phyloP scores from a whole-genome alignment of 2,329 filamentous ascomycete genomes.

The Alternaria sp. region DNA sequence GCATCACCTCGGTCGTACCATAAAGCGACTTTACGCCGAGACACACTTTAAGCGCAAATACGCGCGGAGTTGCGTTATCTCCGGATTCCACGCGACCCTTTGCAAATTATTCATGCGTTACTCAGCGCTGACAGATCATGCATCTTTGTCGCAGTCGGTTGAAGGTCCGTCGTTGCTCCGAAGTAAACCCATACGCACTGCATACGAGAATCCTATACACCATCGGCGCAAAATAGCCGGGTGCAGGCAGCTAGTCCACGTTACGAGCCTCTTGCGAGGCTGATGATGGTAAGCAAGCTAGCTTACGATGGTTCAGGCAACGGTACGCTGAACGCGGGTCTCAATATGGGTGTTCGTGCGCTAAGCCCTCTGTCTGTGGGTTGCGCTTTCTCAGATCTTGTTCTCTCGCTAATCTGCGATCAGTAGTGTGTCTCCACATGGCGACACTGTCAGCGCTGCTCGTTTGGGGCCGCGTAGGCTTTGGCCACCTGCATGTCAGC shows the following conservation, averaged over 20 bases:
- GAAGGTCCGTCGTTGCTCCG: background rate
- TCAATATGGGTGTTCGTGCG: background rate
- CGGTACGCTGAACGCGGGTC: background rate
- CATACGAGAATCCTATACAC: background rate
- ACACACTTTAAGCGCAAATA: background rate
- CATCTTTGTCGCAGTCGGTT: background rate
- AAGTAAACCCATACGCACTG: background rate
- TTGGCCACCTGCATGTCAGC: conserved; percentile 4
- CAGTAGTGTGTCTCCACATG: conserved; percentile 7
- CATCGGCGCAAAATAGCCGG: background rate
- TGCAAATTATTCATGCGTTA: background rate
- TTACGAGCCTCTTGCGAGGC: background rate
- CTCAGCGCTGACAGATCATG: background rate
- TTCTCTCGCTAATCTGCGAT: conserved; percentile 22
- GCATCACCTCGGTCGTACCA: background rate
- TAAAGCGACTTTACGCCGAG: conserved; percentile 5
- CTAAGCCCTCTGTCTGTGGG: background rate
- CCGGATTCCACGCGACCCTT: background rate
- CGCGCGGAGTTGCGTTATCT: background rate
- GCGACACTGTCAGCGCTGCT: conserved; percentile 6
- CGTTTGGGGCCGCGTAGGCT: conserved; percentile 1
- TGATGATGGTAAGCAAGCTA: background rate
- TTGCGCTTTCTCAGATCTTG: conserved; percentile 11
- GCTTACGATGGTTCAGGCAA: background rate
- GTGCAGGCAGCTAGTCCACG: background rate